Evolutionary conservation across 805 yeast species (phyloP).

Genomic region (Ogataea salicorniae): DNA sequence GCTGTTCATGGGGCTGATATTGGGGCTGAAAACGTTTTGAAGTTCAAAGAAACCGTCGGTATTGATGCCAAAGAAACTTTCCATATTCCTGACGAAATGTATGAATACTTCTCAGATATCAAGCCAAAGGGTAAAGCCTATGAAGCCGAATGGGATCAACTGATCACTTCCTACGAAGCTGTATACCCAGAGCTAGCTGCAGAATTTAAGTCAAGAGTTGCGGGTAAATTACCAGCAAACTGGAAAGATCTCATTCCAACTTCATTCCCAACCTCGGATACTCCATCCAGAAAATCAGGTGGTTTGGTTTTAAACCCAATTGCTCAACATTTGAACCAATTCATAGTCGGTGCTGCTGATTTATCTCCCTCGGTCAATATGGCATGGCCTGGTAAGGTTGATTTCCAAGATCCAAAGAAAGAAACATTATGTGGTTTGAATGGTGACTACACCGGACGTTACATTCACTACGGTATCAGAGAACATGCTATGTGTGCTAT

Average conservation of each 20-base stretch:
- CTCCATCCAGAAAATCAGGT: constrained; percentile 92
- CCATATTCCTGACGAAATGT: constrained; percentile 77
- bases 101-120: constrained; percentile 56
- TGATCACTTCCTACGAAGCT: constrained; percentile 52
- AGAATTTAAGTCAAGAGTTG: constrained; percentile 72
- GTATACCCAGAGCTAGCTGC: constrained; percentile 74
- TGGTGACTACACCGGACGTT: constrained; percentile 88
- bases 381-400: constrained; percentile 77
- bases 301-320: constrained; percentile 66
- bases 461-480: constrained; percentile 95
- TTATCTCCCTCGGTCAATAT: constrained; percentile 86
- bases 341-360: constrained; percentile 97
- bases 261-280: constrained; percentile 74
- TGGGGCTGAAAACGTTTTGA: constrained; percentile 85
- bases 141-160: constrained; percentile 68
- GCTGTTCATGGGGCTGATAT: constrained; percentile 95
- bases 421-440: constrained; percentile 36
- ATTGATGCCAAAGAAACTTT: constrained; percentile 81
- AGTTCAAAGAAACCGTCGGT: constrained; percentile 75
- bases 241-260: constrained; percentile 80
- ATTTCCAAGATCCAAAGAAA: constrained; percentile 84
- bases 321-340: constrained; percentile 55
- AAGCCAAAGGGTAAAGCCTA: constrained; percentile 55
- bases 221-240: constrained; percentile 69
- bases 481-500: constrained; percentile 99